Evolutionary conservation across 192 early-diverging fungal species (phyloP), one percentile per base, ranked within the genome.

Genomic region (Coemansia sp.): DNA sequence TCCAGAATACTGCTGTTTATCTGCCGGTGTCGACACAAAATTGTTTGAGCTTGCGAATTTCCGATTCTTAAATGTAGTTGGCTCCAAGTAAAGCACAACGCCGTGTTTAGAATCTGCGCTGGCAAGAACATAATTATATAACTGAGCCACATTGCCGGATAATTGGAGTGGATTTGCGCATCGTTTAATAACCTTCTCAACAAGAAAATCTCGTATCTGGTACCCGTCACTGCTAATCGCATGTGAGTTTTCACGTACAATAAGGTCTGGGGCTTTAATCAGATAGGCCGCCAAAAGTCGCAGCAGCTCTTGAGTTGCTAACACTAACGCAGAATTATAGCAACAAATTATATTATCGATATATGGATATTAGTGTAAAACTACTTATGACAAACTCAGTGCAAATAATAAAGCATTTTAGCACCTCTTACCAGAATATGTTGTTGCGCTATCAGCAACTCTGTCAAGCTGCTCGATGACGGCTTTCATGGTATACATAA

Each of bases 401-500:
- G 4, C 7, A 29, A 7, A 57, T 1, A 27, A 24, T 2, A 19
- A 30, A 32, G 24, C 29, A 6, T 5, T 31, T 20, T 24, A 8
- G 27, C n/a, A 57, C 2, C 2, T 51, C 55, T 5, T 67, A 59
- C 61, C 53, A 30, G 36, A 57, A 21, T 54, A 59, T 6, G 54
- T 11, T 17, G 60, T 51, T 7, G 63, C 30, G 0, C 63, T 63
- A 33, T 32, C 54, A 2, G 8, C 51, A 5, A 33, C 33, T 14
- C 78, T 42, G 22, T 75, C 70, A 61, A 81, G 63, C 23, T 81
- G 78, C 42, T 81, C 78, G 24, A 72, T 50, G 8, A 67, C 64
- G 0, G 78, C 73, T 23, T 66, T 61, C 78, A 81, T 81, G 2
- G 72, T 21, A 17, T 64, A 20, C 64, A 75, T 72, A 11, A 32